Evolutionary conservation across 1,139 yeast genomes (phyloP), one percentile per base, ranked within the genome.

Genomic region (Suhomyces chickasaworum): DNA sequence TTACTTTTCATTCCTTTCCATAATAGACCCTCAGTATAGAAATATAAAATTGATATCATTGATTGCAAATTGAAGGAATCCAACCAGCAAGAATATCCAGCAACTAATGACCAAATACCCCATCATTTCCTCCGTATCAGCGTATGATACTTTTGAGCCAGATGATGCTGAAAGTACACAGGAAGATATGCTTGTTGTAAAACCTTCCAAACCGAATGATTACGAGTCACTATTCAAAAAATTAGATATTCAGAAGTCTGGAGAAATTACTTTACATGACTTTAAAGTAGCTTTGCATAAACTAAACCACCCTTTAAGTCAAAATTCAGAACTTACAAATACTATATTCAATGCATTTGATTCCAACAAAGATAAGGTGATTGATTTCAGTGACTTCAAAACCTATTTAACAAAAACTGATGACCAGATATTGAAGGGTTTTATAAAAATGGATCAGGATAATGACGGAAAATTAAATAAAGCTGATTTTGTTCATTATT

Each of bases 391-490:
- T 22, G 89, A 85, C 59, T 86, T 87, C 59, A 77, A 80, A 52
- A 64, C 68, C 32, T 87, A 85, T 61, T 77, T 86, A 30, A 63
- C 71, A 4, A 71, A 73, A 17, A 86, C 93, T 1, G 95, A 87
- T 56, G 72, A 71, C 31, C 93, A 88, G 61, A 84, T 90, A 47
- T 75, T 78, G 45, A 71, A 67, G 40, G 93, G 96, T 0, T 90
- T 90, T 61, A 71, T 74, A 45, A 77, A 74, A 49, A 77, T 90
- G 36, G 97, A 90, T 64, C 71, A 71, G 45, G 91, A 89, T 59
- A 71, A 83, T 44, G 96, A 89, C 60, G 97, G 97, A 1, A 77
- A 67, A 50, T 75, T 90, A 33, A 81, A 80, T 41, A 75, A 81
- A 41, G 71, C 75, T 1, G 97, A 91, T 58, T 80, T 90, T 43